Percentiles rank a stretch among this genome's conserved stretches.
Evolutionary conservation across 176 grass and related monocot species (phyloP).

Genomic region (Eremochloa ophiuroides): DNA sequence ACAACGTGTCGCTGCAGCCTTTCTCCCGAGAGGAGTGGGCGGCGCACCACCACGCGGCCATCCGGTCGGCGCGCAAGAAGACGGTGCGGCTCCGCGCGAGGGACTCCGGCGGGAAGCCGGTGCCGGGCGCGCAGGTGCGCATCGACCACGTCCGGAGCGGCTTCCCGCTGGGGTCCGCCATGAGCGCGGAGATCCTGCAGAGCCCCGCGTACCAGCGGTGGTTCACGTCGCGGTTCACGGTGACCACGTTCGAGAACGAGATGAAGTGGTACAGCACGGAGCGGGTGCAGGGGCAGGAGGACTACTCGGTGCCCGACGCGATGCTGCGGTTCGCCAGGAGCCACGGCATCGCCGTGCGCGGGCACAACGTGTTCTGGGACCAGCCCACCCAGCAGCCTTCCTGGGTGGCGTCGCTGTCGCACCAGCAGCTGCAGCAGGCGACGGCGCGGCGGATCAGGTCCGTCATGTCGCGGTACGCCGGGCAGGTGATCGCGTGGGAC

Average conservation of each 20-base stretch:
- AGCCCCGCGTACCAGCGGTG: slow-evolving; percentile 62
- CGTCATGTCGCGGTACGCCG: slow-evolving; percentile 62
- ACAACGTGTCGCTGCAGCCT: slow-evolving; percentile 77
- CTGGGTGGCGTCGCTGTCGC: slow-evolving; percentile 29
- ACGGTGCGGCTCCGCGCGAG: slow-evolving; percentile 37
- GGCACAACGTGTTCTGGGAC: slow-evolving; percentile 92
- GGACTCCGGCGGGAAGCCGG: slow-evolving; percentile 40
- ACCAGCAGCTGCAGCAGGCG: slow-evolving; percentile 20
- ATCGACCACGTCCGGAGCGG: slow-evolving; percentile 40
- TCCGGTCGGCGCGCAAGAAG: slow-evolving; percentile 43
- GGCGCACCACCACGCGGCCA: slow-evolving; percentile 50
- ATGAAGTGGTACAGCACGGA: slow-evolving; percentile 96
- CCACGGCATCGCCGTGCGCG: slow-evolving; percentile 49
- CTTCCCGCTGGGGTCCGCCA: slow-evolving; percentile 79
- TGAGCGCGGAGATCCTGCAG: slow-evolving; percentile 53
- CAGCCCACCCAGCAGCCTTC: slow-evolving; percentile 32
- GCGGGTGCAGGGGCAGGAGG: slow-evolving; percentile 25
- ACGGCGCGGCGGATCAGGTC: slow-evolving; percentile 32
- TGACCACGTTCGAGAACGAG: slow-evolving; percentile 97
- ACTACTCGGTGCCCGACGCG: slow-evolving; percentile 63
- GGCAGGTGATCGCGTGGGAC: slow-evolving; percentile 87
- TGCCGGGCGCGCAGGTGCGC: slow-evolving; percentile 46
- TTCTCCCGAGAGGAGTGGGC: slow-evolving; percentile 75
- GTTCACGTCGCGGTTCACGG: slow-evolving; percentile 81
- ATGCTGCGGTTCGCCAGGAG: slow-evolving; percentile 64